Percentiles rank a stretch among this genome's conserved stretches.
Conservation (phyloP, 306 rosid genomes). For the Lupinus albus region DNA sequence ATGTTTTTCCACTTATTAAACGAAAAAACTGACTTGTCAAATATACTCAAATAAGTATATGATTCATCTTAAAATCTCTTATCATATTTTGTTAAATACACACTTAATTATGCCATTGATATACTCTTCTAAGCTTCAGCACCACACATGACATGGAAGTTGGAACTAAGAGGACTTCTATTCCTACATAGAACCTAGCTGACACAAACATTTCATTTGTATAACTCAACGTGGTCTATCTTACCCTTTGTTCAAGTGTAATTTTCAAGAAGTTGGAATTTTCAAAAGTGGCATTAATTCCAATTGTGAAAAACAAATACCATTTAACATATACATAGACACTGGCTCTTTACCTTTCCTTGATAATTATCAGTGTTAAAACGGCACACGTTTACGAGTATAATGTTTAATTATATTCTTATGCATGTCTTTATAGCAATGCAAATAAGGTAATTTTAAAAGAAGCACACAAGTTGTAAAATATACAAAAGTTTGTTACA, state of each 20-base stretch:
- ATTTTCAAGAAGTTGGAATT: slow-evolving; percentile 40
- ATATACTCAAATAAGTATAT: too few relatives aligned
- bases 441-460: background rate
- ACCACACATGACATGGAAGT: too few relatives aligned
- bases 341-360: slow-evolving; percentile 53
- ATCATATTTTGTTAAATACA: too few relatives aligned
- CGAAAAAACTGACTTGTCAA: too few relatives aligned
- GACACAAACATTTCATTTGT: too few relatives aligned
- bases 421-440: slow-evolving; percentile 16
- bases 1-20: too few relatives aligned
- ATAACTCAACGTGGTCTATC: background rate
- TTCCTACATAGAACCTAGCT: too few relatives aligned
- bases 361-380: slow-evolving; percentile 27
- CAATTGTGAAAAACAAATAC: slow-evolving; percentile 30
- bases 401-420: slow-evolving; percentile 33
- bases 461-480: background rate
- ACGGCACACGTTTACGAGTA: slow-evolving; percentile 6
- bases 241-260: slow-evolving; percentile 57
- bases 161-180: too few relatives aligned
- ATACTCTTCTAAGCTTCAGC: too few relatives aligned
- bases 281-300: slow-evolving; percentile 31
- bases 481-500: too few relatives aligned
- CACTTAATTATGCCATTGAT: too few relatives aligned
- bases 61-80: too few relatives aligned
- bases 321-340: slow-evolving; percentile 41